Percentiles rank a stretch among this genome's conserved stretches.
Conservation (phyloP, 2,329 filamentous ascomycete species). For the Neopestalotiopsis clavispora region DNA sequence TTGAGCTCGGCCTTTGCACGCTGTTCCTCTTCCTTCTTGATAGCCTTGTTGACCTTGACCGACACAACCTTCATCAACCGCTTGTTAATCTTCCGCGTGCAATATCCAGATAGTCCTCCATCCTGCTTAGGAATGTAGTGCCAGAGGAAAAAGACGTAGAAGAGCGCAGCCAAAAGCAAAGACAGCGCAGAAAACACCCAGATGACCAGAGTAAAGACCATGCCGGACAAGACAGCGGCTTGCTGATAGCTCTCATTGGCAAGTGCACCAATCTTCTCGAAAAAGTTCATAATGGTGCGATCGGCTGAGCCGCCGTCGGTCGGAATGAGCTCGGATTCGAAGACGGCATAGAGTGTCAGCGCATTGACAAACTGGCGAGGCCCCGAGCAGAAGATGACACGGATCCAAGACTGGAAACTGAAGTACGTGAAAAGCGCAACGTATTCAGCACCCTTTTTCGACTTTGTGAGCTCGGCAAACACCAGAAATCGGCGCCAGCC, state of each 20-base stretch:
- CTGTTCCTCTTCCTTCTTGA: constrained; percentile 76
- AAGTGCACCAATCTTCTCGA: constrained; percentile 77
- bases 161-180: constrained; percentile 74
- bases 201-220: constrained; percentile 89
- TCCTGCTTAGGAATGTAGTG: constrained; percentile 86
- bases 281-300: constrained; percentile 75
- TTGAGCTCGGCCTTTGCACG: constrained; percentile 56
- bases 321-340: constrained; percentile 75
- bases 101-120: constrained; percentile 82
- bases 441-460: constrained; percentile 88
- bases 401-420: constrained; percentile 77
- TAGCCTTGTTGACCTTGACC: constrained; percentile 84
- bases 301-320: constrained; percentile 56
- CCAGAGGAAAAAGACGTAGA: constrained; percentile 90
- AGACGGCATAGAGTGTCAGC: constrained; percentile 84
- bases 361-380: constrained; percentile 92
- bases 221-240: constrained; percentile 82
- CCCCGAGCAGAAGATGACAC: constrained; percentile 87
- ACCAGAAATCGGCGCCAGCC: constrained; percentile 93
- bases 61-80: constrained; percentile 84
- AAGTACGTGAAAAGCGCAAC: constrained; percentile 92
- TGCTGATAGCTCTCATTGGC: constrained; percentile 77
- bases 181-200: constrained; percentile 84
- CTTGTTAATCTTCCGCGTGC: constrained; percentile 88
- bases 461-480: constrained; percentile 88